Base-by-base conservation (phyloP, 352 stramenopile species). In the Phytophthora fragariaefolia region DNA sequence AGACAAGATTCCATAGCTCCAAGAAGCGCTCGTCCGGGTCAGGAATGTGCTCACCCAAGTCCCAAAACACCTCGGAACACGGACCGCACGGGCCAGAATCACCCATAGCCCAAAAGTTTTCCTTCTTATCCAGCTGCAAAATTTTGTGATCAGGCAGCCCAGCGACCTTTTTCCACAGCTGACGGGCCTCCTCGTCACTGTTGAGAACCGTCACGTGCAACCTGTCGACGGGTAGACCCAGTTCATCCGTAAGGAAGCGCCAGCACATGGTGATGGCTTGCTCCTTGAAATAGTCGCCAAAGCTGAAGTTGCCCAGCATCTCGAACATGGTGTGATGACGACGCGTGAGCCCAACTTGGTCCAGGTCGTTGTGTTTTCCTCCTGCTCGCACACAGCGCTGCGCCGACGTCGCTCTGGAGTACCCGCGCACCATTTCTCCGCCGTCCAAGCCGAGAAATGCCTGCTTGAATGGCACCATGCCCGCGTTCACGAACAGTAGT, bases 301-400 rank as follows among this genome's bases (percentile, higher is more conserved):
- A 99, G 50, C 84, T 97, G 83, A 98, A 99, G 71, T 99, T 99
- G 42, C 97, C 97, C 24, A 99, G 82, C 97, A 99, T 99, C 80
- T 99, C 97, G 72, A 99, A 99, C 76, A 99, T 98, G 47, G 97
- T 99, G 71, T 99, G 97, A 85, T 99, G 97, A 58, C 98, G 98
- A 3, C 97, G 86, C 63, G 98, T 97, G 74, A 98, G 96, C 22
- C 96, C 96, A 7, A 99, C 97, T 75, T 99, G 96, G 63, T 99
- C 97, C 46, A 99, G 79, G 78, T 99, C 97, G 76, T 99, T 99
- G 81, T 99, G 96, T 79, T 99, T 99, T 50, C 97, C 97, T 46
- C 97, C 97, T 5, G 97, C 97, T 59, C 97, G 92, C 64, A 99
- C 98, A 63, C 97, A 99, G 45, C 98, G 98, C 76, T 99, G 97